phyloP scores from a whole-genome alignment of 106 monocot species.

The Hemerocallis citrina region DNA sequence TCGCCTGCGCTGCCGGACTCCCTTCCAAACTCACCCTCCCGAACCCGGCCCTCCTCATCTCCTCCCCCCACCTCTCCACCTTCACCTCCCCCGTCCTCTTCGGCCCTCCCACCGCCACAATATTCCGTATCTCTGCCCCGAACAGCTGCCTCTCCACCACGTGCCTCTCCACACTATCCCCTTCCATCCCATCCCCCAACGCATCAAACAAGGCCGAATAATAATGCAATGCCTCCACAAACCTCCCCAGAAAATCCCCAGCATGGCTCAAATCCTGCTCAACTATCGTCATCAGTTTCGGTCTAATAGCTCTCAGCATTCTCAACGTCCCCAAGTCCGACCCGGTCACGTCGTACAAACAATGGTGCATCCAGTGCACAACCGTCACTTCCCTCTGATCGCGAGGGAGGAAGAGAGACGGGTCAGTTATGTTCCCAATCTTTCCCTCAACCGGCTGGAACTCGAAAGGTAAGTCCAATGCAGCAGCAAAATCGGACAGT shows the following conservation, averaged over 20 bases:
- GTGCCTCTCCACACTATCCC: conserved; percentile 37
- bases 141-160: conserved; percentile 75
- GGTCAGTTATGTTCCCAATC: conserved; percentile 29
- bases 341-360: conserved; percentile 50
- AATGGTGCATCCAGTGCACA: conserved; percentile 62
- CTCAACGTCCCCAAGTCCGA: conserved; percentile 28
- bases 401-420: conserved; percentile 6
- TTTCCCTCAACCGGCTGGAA: conserved; percentile 43
- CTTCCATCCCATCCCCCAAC: conserved; percentile 39
- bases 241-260: conserved; percentile 38
- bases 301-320: conserved; percentile 21
- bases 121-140: conserved; percentile 71
- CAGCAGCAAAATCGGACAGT: conserved; percentile 55
- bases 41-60: conserved; percentile 50
- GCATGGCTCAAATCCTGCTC: conserved; percentile 52
- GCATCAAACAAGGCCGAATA: conserved; percentile 68
- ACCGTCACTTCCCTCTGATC: conserved; percentile 25
- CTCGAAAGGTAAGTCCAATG: conserved; percentile 48
- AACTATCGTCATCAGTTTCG: conserved; percentile 39
- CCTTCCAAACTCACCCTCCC: conserved; percentile 54
- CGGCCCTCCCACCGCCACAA: conserved; percentile 60
- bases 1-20: conserved; percentile 68
- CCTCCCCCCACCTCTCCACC: conserved; percentile 68
- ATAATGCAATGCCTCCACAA: conserved; percentile 55
- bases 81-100: conserved; percentile 63